Evolutionary conservation across 1,139 yeast species (phyloP), one percentile per base, ranked within the genome.

Genomic region (Candida buenavistaensis): DNA sequence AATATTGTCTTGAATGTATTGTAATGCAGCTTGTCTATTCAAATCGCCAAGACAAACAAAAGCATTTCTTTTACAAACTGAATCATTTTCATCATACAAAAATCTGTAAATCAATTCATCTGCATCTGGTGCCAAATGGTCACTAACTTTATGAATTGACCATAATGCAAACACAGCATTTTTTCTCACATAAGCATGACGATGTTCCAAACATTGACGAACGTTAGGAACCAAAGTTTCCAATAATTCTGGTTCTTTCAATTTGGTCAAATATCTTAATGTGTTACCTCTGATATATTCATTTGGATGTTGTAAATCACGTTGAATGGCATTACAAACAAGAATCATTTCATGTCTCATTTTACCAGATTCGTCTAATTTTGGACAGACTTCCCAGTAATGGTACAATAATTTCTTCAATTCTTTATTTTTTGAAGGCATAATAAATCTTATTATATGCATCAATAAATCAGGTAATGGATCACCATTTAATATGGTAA

Each of bases 301-400:
- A 66, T 94, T 94, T 35, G 98, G 97, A 64, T 94, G 98, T 63
- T 90, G 97, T 50, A 94, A 75, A 60, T 94, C 99, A 62, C 92
- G 89, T 62, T 94, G 95, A 53, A 94, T 88, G 37, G 97, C 97
- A 59, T 94, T 94, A 68, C 97, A 92, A 34, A 92, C 98, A 48
- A 94, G 78, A 64, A 94, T 92, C 97, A 94, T 92, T 65, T 94
- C 99, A 62, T 90, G 97, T 68, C 89, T 87, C 72, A 94, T 78
- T 59, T 87, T 87, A 5, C 98, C 98, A 35, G 83, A 82, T 31
- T 77, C 72, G 51, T 88, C 95, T 50, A 82, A 72, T 64, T 94
- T 94, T 37, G 97, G 95, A 57, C 96, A 94, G 38, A 90, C 88
- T 62, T 94, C 99, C 98, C 98, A 94, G 69, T 94, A 94, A 55